Conservation (phyloP, 2,329 filamentous ascomycete species). For the Diplodia seriata region DNA sequence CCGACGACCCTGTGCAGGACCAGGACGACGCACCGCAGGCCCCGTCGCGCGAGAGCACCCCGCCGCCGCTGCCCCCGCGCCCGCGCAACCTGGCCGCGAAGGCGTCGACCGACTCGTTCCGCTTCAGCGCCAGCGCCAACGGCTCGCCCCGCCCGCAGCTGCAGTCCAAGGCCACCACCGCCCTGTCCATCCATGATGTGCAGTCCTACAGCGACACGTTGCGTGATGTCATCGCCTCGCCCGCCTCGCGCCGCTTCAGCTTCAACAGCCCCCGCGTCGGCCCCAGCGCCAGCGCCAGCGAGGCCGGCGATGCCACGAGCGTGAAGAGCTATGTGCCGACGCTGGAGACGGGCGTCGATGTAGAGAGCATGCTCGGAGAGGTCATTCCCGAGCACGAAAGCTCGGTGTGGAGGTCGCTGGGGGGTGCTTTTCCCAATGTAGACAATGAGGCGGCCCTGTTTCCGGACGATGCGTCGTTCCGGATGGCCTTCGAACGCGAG, state of each 20-base stretch:
- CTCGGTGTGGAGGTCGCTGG: conserved; percentile 72
- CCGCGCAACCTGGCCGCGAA: conserved; percentile 39
- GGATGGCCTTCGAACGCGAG: conserved; percentile 75
- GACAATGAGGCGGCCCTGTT: conserved; percentile 60
- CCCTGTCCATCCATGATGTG: conserved; percentile 80
- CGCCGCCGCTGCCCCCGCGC: conserved; percentile 64
- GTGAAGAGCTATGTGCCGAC: conserved; percentile 71
- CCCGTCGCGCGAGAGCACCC: conserved; percentile 54
- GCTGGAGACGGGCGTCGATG: conserved; percentile 69
- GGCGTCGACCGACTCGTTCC: conserved; percentile 49
- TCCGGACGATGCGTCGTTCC: conserved; percentile 55
- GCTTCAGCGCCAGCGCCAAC: conserved; percentile 41
- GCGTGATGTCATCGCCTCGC: conserved; percentile 38
- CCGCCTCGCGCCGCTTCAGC: conserved; percentile 49
- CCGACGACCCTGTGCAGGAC: conserved; percentile 11
- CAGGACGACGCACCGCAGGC: conserved; percentile 5
- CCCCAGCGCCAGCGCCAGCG: conserved; percentile 56
- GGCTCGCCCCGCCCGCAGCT: conserved; percentile 48
- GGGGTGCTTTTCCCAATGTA: conserved; percentile 60
- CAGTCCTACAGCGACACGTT: conserved; percentile 70
- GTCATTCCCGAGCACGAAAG: conserved; percentile 69
- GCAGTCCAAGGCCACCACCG: conserved; percentile 77
- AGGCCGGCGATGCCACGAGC: conserved; percentile 69
- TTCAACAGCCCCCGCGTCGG: conserved; percentile 41
- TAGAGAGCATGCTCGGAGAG: conserved; percentile 81